Conservation (phyloP, 2,329 filamentous ascomycete species). For the Lachnellula hyalina region DNA sequence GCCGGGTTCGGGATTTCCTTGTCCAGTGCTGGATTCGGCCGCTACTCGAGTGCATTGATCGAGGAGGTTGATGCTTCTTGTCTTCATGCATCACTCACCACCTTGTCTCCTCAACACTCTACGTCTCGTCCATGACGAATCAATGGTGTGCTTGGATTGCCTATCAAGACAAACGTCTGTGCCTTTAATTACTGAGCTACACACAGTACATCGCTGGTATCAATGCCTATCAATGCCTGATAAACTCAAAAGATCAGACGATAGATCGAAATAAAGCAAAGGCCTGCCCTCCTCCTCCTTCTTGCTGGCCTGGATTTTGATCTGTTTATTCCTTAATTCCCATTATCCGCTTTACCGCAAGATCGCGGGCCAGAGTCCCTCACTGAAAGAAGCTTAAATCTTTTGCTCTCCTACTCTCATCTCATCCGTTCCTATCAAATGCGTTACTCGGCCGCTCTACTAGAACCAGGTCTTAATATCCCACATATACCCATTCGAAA, state of each 20-base stretch:
- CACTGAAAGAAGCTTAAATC: constrained; percentile 23
- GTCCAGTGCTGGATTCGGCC: constrained; percentile 19
- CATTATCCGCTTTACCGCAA: constrained; percentile 13
- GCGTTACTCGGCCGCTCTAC: constrained; percentile 24
- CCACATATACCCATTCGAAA: constrained; percentile 29
- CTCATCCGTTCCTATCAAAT: constrained; percentile 23
- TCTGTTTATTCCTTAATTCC: too few species aligned
- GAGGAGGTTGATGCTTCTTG: constrained; percentile 17
- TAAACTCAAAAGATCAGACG: constrained; percentile 26
- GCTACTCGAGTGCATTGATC: constrained; percentile 21
- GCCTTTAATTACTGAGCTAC: constrained; percentile 27
- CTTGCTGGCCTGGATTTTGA: neutral
- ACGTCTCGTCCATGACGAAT: constrained; percentile 45
- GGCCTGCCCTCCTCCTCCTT: constrained; percentile 19
- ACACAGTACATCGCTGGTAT: constrained; percentile 13
- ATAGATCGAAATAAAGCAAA: constrained; percentile 30
- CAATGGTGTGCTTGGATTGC: constrained; percentile 43
- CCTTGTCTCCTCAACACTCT: constrained; percentile 33
- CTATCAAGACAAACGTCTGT: constrained; percentile 34
- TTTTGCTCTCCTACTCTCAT: constrained; percentile 25
- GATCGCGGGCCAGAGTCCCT: constrained; percentile 24
- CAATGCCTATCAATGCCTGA: constrained; percentile 25
- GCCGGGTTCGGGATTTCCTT: constrained; percentile 22
- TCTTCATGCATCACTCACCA: constrained; percentile 22
- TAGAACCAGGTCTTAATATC: constrained; percentile 27